Conservation (phyloP, 1,139 yeast genomes). For the Kodamaea suecica region DNA sequence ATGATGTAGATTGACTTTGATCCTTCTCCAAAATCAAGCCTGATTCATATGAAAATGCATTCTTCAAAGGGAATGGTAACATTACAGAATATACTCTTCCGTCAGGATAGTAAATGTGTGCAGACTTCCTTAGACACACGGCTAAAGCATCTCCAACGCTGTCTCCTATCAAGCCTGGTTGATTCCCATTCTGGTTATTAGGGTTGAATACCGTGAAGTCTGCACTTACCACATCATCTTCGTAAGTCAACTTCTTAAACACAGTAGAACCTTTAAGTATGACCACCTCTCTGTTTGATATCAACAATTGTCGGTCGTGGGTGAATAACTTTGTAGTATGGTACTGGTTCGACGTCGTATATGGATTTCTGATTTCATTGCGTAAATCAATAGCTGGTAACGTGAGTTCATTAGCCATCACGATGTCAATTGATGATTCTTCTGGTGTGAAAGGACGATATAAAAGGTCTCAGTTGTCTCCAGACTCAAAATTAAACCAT, state of each 20-base stretch:
- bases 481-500: too few species aligned
- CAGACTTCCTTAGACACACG: constrained; percentile 49
- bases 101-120: constrained; percentile 54
- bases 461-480: too few species aligned
- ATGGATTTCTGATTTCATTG: constrained; percentile 18
- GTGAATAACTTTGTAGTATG: constrained; percentile 23
- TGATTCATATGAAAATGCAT: constrained; percentile 56
- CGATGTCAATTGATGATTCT: too few species aligned
- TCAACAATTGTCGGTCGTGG: constrained; percentile 29
- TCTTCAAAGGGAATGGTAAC: constrained; percentile 59
- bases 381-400: constrained; percentile 20
- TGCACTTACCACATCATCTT: constrained; percentile 45
- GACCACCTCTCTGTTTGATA: constrained; percentile 30
- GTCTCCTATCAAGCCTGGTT: constrained; percentile 1
- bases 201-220: constrained; percentile 43
- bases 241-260: constrained; percentile 47
- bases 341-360: constrained; percentile 16
- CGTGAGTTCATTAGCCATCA: constrained; percentile 9
- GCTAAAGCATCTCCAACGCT: constrained; percentile 35
- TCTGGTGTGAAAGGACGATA: not conserved
- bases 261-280: constrained; percentile 51
- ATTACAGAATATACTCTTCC: constrained; percentile 59
- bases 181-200: not conserved
- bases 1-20: constrained; percentile 16
- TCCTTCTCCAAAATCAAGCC: constrained; percentile 64